Evolutionary conservation across 495 filamentous ascomycete genomes (phyloP).

Genomic region (Hypoxylon rickii): DNA sequence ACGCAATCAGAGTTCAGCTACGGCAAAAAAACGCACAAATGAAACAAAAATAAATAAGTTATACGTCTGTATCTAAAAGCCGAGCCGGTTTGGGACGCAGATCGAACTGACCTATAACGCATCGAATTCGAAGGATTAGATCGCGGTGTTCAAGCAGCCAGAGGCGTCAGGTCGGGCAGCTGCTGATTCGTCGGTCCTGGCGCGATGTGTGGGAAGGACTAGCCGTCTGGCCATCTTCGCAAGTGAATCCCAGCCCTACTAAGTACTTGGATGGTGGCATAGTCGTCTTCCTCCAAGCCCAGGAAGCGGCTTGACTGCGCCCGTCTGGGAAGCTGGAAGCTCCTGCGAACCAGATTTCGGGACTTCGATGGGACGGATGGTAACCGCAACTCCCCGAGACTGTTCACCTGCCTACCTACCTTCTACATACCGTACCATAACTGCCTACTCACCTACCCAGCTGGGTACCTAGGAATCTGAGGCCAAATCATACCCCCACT

Average conservation of each 20-base stretch:
- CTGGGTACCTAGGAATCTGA: not conserved
- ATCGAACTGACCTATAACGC: too few relatives aligned
- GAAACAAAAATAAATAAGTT: not conserved
- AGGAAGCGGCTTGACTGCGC: conserved; percentile 1
- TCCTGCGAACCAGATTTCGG: conserved; percentile 20
- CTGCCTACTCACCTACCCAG: not conserved
- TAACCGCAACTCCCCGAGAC: conserved; percentile 19
- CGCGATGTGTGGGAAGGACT: conserved; percentile 17
- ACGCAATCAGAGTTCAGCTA: conserved; percentile 24
- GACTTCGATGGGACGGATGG: conserved; percentile 5
- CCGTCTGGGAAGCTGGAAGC: conserved; percentile 21
- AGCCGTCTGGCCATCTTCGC: conserved; percentile 28
- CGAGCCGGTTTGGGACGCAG: too few relatives aligned
- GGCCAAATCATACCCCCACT: not conserved
- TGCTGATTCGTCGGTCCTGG: conserved; percentile 6
- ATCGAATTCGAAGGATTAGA: conserved; percentile 19
- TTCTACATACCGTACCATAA: too few relatives aligned
- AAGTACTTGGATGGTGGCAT: conserved; percentile 20
- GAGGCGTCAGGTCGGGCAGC: not conserved
- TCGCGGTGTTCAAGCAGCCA: conserved; percentile 13
- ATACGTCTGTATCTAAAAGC: too few relatives aligned
- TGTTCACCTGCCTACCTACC: too few relatives aligned
- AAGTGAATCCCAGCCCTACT: conserved; percentile 14
- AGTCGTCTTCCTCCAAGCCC: conserved; percentile 4
- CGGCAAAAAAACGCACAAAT: not conserved